Evolutionary conservation across 2,329 filamentous ascomycete species (phyloP).

Genomic region (Alternaria longipes): DNA sequence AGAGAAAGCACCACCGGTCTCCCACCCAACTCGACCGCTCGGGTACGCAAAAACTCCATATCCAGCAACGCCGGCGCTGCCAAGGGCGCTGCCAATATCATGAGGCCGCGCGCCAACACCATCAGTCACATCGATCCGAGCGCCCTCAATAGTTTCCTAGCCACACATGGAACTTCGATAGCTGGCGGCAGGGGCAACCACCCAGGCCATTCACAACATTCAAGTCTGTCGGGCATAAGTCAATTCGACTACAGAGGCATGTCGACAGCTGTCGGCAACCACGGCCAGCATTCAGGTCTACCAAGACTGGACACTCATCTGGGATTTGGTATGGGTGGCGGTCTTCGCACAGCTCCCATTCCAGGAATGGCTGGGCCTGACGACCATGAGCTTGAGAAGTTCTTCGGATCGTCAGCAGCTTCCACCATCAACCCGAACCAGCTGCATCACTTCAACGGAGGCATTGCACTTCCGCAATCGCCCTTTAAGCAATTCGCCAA

Average conservation of each 20-base stretch:
- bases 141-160: constrained; percentile 74
- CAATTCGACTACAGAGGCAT: constrained; percentile 76
- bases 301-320: constrained; percentile 86
- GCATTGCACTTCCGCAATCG: constrained; percentile 68
- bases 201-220: constrained; percentile 71
- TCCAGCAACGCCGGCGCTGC: constrained; percentile 65
- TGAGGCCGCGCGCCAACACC: constrained; percentile 92
- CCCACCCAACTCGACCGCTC: constrained; percentile 71
- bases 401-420: constrained; percentile 68
- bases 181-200: constrained; percentile 61
- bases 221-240: constrained; percentile 74
- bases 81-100: constrained; percentile 64
- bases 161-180: constrained; percentile 62
- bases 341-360: constrained; percentile 77
- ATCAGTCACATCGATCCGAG: constrained; percentile 89
- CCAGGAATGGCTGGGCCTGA: constrained; percentile 62
- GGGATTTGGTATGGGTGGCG: constrained; percentile 70
- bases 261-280: constrained; percentile 72
- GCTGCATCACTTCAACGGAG: constrained; percentile 88
- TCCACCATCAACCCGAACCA: constrained; percentile 71
- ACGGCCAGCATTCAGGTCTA: constrained; percentile 72
- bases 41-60: constrained; percentile 92
- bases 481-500: constrained; percentile 51
- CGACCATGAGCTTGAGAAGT: constrained; percentile 72
- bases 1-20: constrained; percentile 85